Base-by-base conservation (phyloP, 495 filamentous ascomycete genomes). In the Xylaria cubensis region DNA sequence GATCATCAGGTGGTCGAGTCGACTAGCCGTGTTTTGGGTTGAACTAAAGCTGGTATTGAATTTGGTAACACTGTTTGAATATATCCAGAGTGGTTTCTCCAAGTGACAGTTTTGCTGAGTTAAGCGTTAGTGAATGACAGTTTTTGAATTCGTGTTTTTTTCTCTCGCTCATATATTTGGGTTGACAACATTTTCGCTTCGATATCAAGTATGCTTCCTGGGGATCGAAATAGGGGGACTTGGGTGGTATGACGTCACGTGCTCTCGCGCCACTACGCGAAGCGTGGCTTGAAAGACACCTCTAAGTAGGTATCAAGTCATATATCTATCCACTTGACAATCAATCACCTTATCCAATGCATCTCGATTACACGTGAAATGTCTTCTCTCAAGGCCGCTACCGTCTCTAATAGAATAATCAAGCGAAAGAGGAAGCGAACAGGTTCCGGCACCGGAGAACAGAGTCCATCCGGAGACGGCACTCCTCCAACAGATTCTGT, bases 311-410 rank as follows among this genome's bases (percentile, higher is more conserved):
- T 29, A 29, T 29, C 26, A 29, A 68, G 34, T 44, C 32, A 58
- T 68, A 29, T 29, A 29, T 29, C 26, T 29, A 29, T 29, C n/a
- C n/a, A 7, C 46, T 68, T 24, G 15, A 44, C 34, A 0, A 7
- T 19, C 24, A 29, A 39, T 12, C 62, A 51, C 34, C 10, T 32
- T 41, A 24, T 59, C 67, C 55, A 36, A 79, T 76, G 74, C 78
- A 77, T 75, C 75, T 75, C 68, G 75, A 76, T 44, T 73, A 76
- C 42, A 73, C 74, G 71, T 69, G 69, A 77, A 6, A 91, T 90
- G 88, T 82, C 86, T 67, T 84, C 83, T 74, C 77, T 89, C 29
- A 84, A 90, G 76, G 87, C 84, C 66, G 84, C 86, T 19, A 86
- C 86, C 4, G 85, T 88, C 12, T 87, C 88, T 8, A 86, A 87